Base-by-base conservation (phyloP, 352 stramenopile species). In the Phytophthora rubi region DNA sequence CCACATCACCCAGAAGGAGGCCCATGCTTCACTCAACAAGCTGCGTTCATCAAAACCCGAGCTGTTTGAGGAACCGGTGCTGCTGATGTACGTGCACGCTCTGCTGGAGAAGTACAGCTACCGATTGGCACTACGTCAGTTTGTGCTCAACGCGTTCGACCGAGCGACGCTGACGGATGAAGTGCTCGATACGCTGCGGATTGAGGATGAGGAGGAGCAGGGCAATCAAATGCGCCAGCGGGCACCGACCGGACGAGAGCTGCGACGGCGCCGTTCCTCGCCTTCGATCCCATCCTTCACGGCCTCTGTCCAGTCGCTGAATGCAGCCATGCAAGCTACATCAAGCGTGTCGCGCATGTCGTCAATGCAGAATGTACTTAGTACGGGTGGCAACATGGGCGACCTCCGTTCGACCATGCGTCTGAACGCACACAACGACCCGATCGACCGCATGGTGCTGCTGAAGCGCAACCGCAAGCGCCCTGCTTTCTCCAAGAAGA, bases 1-100 rank as follows among this genome's bases (percentile, higher is more conserved):
- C 73, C 89, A 95, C 64, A 97, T 97, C 61, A 95, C 88, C 3
- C 89, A 97, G 65, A 97, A 97, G 69, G 89, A 97, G 63, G 89
- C 89, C 2, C 88, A 95, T 66, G 82, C 86, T 21, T 91, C 86
- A 49, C 78, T 97, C 12, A 94, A 94, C 81, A 94, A 93, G 65
- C 59, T 97, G 37, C 86, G 86, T 9, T 76, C 76, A 7, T 73
- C 83, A n/a, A 91, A 94, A 53, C 58, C 85, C 1, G 74, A 79
- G 39, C 70, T 97, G 28, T 97, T 97, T 62, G 87, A 97, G 68
- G 86, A 95, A 33, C 87, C 88, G 10, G 83, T 91, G 78, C 77
- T 95, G 32, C 68, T 93, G 57, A 77, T 97, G 37, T 92, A 92
- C 59, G 86, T 92, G 45, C 88, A 97, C 55, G 88, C 85, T 32